Base-by-base conservation (phyloP, 441 rosid species). In the Mallotus repandus region DNA sequence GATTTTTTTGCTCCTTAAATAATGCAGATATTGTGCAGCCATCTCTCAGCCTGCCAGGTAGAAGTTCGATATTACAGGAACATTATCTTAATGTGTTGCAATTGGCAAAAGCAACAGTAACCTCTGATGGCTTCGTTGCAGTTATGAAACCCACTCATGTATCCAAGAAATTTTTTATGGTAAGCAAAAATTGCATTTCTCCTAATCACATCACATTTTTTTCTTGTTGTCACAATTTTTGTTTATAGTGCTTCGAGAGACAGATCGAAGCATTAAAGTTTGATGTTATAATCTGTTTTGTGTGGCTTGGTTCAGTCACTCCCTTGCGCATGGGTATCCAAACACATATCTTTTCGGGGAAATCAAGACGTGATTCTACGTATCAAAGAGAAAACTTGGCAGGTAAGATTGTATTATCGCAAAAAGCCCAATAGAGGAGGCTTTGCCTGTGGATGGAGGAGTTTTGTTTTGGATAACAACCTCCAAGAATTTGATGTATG, bases 401-500 rank as follows among this genome's bases (percentile, higher is more conserved):
- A 25, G 43, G 58, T 75, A 52, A 74, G 71, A 63, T 70, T 60
- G 29, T 72, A 70, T 55, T 74, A 73, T 63, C 66, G 72, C 45
- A 69, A 66, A 18, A 41, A 25, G 10, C 80, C 71, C 2, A 64
- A 54, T 12, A 68, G 46, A 29, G 91, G 85, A 72, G 84, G 86
- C 53, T 73, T 89, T 38, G 46, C 84, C 9, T 49, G 69, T 48
- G 89, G 87, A 16, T 86, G 89, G 89, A 86, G 50, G 85, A 70
- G 59, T 15, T 86, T 86, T 70, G 87, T 75, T 10, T 2, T 18
- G 11, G 89, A 84, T 10, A 83, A 82, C 80, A 73, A 83, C 22
- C 64, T 83, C 10, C 62, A 69, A 1, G 80, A 78, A 73, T 70
- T 60, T 72, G 89, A 83, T 63, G 87, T 66, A 11, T 86, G 89